phyloP scores from a whole-genome alignment of 2,329 filamentous ascomycete species.

The Alternaria sp. region DNA sequence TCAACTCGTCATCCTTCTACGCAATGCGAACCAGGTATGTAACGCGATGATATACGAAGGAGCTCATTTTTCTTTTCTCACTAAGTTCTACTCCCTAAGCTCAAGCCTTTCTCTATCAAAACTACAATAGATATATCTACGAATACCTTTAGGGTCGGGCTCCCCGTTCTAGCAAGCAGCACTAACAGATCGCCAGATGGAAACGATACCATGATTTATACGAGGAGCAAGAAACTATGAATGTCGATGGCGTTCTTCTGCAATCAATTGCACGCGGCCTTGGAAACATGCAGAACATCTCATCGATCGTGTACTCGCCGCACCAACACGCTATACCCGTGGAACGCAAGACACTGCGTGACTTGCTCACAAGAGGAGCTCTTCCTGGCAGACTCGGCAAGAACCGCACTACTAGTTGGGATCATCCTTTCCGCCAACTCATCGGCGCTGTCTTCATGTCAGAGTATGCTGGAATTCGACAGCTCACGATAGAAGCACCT shows the following conservation, averaged over 20 bases:
- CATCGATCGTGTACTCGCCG: conserved; percentile 38
- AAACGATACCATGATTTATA: conserved; percentile 36
- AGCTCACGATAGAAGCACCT: conserved; percentile 25
- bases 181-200: conserved; percentile 27
- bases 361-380: conserved; percentile 30
- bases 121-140: too few species aligned
- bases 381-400: background rate
- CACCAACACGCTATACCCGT: conserved; percentile 30
- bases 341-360: conserved; percentile 30
- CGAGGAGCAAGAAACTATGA: conserved; percentile 41
- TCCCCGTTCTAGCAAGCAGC: background rate
- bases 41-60: background rate
- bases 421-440: conserved; percentile 40
- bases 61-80: background rate
- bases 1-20: conserved; percentile 22
- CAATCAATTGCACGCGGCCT: conserved; percentile 35
- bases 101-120: too few species aligned
- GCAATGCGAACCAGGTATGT: conserved; percentile 21
- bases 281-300: conserved; percentile 36
- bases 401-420: background rate
- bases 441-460: conserved; percentile 36
- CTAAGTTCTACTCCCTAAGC: background rate
- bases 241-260: conserved; percentile 30
- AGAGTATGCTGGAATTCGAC: conserved; percentile 32
- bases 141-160: too few species aligned